Evolutionary conservation across 2,329 filamentous ascomycete genomes (phyloP).

Genomic region (Cladophialophora psammophila): DNA sequence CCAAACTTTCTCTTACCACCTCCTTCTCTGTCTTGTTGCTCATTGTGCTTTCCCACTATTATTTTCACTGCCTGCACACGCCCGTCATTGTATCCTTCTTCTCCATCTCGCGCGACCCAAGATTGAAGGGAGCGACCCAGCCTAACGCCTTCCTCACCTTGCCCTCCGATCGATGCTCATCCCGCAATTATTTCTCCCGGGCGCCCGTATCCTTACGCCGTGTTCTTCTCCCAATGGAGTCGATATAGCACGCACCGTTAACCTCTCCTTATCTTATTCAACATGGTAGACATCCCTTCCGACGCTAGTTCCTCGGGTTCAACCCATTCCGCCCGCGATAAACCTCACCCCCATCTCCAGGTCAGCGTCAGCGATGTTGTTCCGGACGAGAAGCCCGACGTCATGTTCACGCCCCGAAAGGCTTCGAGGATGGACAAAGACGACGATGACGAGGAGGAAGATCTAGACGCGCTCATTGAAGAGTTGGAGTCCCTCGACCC

Average conservation of each 20-base stretch:
- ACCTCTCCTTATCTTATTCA: slow-evolving; percentile 28
- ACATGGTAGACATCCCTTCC: slow-evolving; percentile 34
- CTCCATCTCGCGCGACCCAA: background rate
- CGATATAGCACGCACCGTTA: slow-evolving; percentile 27
- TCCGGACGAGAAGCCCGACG: slow-evolving; percentile 23
- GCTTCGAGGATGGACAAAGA: slow-evolving; percentile 48
- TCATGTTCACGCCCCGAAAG: slow-evolving; percentile 22
- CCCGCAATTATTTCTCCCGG: background rate
- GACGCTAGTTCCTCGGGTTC: slow-evolving; percentile 33
- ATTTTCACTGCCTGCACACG: background rate
- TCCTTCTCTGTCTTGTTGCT: background rate
- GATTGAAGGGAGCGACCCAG: background rate
- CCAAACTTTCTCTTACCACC: slow-evolving; percentile 8
- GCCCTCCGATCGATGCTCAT: background rate
- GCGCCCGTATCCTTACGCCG: slow-evolving; percentile 10
- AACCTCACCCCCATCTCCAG: slow-evolving; percentile 21
- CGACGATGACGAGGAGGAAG: slow-evolving; percentile 78
- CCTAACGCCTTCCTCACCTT: background rate
- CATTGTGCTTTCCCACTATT: slow-evolving; percentile 10
- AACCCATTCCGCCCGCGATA: slow-evolving; percentile 21
- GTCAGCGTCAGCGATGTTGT: slow-evolving; percentile 24
- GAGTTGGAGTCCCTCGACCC: slow-evolving; percentile 84
- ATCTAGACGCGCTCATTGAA: slow-evolving; percentile 86
- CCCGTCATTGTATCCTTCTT: slow-evolving; percentile 4
- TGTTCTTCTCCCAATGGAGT: slow-evolving; percentile 25